These are phyloP conservation scores for Wickerhamomyces alni DNA, from an alignment of 805 yeast species.

Conservation along the genomic window DNA sequence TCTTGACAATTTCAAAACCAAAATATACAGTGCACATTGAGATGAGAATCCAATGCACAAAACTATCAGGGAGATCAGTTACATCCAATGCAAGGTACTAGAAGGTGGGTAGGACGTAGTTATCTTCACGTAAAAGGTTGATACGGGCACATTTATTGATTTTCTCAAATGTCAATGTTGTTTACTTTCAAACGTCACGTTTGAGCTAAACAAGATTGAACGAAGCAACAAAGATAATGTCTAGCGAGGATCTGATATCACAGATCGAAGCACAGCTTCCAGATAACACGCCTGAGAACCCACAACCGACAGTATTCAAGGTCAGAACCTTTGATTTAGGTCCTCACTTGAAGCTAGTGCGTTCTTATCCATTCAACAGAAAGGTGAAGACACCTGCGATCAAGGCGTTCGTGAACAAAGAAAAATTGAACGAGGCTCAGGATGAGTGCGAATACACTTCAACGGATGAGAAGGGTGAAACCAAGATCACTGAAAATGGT, in stretches of 20 bases:
- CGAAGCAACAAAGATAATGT: background rate
- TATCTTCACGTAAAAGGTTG: no score
- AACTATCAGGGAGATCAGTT: no score
- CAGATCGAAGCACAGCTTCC: conserved; percentile 16
- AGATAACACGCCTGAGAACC: conserved; percentile 16
- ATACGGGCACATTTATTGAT: no score
- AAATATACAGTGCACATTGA: no score
- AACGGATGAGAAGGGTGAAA: conserved; percentile 39
- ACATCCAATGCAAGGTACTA: no score
- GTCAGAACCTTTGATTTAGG: conserved; percentile 6
- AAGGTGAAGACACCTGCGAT: conserved; percentile 9
- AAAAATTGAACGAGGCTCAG: conserved; percentile 16
- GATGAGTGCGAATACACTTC: conserved; percentile 27
- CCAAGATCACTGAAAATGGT: conserved; percentile 36
- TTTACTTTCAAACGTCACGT: no score
- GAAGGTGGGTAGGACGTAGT: no score
- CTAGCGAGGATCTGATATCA: conserved; percentile 1
- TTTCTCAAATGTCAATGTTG: no score
- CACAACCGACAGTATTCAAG: conserved; percentile 19
- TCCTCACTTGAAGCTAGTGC: conserved; percentile 9
- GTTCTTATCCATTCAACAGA: conserved; percentile 9
- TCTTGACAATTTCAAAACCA: no score
- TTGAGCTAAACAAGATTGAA: no score
- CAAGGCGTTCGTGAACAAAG: conserved; percentile 10
- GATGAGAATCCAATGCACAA: no score